Evolutionary conservation across 2,329 filamentous ascomycete genomes (phyloP).

Genomic region (Ambrosiella cleistominuta): DNA sequence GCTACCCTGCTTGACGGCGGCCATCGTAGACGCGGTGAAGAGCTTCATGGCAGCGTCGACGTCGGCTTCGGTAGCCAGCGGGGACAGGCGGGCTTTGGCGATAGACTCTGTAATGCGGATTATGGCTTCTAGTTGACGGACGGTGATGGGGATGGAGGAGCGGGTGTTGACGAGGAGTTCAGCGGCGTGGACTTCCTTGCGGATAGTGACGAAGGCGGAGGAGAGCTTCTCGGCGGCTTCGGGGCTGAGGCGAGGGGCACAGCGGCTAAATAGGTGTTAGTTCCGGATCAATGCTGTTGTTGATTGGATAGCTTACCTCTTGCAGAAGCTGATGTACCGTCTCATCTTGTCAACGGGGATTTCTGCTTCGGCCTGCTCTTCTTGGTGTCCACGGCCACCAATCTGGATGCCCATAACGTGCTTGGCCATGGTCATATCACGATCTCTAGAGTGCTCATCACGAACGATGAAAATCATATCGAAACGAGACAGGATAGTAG

Average conservation of each 20-base stretch:
- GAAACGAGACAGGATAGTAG: constrained; percentile 92
- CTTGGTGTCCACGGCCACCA: constrained; percentile 63
- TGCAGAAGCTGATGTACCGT: constrained; percentile 93
- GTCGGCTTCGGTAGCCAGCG: constrained; percentile 74
- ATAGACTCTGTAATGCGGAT: constrained; percentile 93
- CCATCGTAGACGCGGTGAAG: constrained; percentile 94
- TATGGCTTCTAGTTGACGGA: constrained; percentile 91
- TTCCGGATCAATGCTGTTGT: constrained; percentile 18
- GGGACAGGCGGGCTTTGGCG: constrained; percentile 73
- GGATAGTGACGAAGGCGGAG: constrained; percentile 91
- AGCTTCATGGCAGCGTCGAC: constrained; percentile 95
- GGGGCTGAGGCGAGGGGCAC: constrained; percentile 74
- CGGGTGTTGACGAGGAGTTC: constrained; percentile 81
- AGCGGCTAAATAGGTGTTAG: constrained; percentile 35
- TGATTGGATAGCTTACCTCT: constrained; percentile 46
- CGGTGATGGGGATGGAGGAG: constrained; percentile 90
- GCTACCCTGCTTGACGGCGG: constrained; percentile 81
- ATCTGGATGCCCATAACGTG: constrained; percentile 98
- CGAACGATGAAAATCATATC: constrained; percentile 99
- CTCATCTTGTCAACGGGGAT: constrained; percentile 95
- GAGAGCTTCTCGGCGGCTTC: constrained; percentile 92
- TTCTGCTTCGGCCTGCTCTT: constrained; percentile 64
- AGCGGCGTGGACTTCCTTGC: constrained; percentile 78
- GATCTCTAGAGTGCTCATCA: constrained; percentile 76
- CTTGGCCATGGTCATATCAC: constrained; percentile 84